Evolutionary conservation across 441 rosid genomes (phyloP), one percentile per base, ranked within the genome.

Genomic region (Euphorbia celastroides): DNA sequence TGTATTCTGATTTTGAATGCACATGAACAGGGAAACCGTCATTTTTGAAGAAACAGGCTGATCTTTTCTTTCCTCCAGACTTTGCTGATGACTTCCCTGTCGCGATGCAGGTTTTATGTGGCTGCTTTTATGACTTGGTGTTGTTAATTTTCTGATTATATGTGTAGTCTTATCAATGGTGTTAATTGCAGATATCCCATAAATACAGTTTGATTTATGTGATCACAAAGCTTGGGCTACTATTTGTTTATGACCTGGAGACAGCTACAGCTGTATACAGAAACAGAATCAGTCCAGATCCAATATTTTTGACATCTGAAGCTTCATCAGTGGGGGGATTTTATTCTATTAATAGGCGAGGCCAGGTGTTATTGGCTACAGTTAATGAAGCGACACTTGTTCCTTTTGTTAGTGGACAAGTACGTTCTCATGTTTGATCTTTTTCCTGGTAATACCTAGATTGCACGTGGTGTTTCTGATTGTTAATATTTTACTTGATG

Each of bases 11-110:
- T 22, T 11, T 44, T 56, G 14, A 34, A 59, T n/a, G n/a, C 22
- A 63, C 74, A 57, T 68, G 65, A 54, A 60, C 86, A 92, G 99
- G 99, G 68, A 96, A 90, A 68, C 88, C 98, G 36, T 84, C 99
- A 48, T 93, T 90, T 76, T 69, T 96, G 10, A 96, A 96, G 86
- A 96, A 93, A 78, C 97, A 90, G 79, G 97, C 99, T 25, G 98
- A 93, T 84, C 96, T 96, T 31, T 93, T 96, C 83, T 96, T 96
- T 67, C 99, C 99, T 34, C 99, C 99, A 57, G 99, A 96, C 81
- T 96, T 96, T 82, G 96, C 95, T 51, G 99, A 96, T 74, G 99
- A 96, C 75, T 96, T 96, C 77, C 99, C 99, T 34, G 98, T 96
- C 51, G 96, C 99, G 56, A 96, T 96, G 99, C 99, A 96, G 97